These are phyloP conservation scores for Trichosporon sp. DNA, from an alignment of 1,284 basidiomycete genomes.

Conservation along the genomic window DNA sequence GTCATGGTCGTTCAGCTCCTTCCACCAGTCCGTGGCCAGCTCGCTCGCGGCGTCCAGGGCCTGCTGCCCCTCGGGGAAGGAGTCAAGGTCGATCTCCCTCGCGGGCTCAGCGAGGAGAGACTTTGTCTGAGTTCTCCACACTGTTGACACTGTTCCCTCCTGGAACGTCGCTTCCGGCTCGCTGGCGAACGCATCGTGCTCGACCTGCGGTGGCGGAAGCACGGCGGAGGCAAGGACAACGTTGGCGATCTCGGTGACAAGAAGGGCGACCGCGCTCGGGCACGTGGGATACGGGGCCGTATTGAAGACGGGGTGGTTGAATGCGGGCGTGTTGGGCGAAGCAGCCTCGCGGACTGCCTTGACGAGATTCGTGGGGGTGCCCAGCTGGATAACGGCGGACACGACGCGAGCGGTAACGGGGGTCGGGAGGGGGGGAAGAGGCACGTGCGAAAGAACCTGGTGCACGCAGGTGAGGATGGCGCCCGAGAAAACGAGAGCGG, in stretches of 20 bases:
- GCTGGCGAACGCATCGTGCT: conserved; percentile 36
- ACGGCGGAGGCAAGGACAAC: conserved; percentile 45
- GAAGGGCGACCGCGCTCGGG: conserved; percentile 42
- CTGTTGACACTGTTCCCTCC: conserved; percentile 25
- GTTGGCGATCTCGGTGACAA: conserved; percentile 46
- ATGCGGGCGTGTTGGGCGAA: conserved; percentile 28
- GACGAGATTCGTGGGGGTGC: conserved; percentile 41
- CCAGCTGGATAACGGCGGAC: conserved; percentile 33
- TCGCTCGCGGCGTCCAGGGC: conserved; percentile 36
- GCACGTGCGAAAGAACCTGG: conserved; percentile 38
- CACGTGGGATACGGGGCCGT: conserved; percentile 42
- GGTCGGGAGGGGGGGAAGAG: conserved; percentile 36
- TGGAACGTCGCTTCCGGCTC: conserved; percentile 22
- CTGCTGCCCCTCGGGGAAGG: conserved; percentile 26
- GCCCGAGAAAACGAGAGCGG: conserved; percentile 39
- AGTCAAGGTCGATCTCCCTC: conserved; percentile 23
- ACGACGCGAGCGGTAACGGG: conserved; percentile 32
- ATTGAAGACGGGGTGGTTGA: conserved; percentile 31
- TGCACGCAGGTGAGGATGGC: conserved; percentile 43
- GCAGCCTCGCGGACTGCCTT: conserved; percentile 39
- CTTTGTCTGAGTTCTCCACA: conserved; percentile 38
- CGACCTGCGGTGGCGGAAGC: conserved; percentile 31
- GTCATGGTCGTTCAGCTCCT: conserved; percentile 38
- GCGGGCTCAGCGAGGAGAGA: conserved; percentile 35
- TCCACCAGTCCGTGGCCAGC: conserved; percentile 47